Evolutionary conservation across 805 yeast genomes (phyloP).

Genomic region (Naumovozyma castellii): DNA sequence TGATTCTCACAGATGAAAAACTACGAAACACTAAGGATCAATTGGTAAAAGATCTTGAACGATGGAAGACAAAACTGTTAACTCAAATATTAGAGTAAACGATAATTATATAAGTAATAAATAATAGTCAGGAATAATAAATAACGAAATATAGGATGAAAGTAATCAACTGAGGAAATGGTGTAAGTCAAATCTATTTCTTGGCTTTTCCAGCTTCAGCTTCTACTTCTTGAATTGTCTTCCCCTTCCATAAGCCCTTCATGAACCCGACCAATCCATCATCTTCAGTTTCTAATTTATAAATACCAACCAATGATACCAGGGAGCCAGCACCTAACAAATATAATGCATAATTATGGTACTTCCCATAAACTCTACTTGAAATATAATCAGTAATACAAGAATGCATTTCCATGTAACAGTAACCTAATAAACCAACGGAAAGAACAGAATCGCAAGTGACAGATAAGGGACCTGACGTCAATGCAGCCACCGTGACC

Average conservation of each 20-base stretch:
- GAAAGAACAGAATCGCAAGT: conserved; percentile 64
- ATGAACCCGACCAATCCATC: conserved; percentile 57
- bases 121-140: conserved; percentile 2
- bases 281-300: conserved; percentile 68
- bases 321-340: conserved; percentile 65
- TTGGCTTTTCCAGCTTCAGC: neutral
- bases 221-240: conserved; percentile 1
- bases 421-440: conserved; percentile 59
- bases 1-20: neutral
- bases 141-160: too few relatives aligned
- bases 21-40: conserved; percentile 2
- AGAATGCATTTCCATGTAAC: conserved; percentile 77
- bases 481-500: conserved; percentile 61
- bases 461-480: conserved; percentile 58
- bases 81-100: conserved; percentile 7
- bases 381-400: conserved; percentile 94
- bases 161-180: neutral
- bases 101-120: conserved; percentile 2
- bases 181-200: too few relatives aligned
- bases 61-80: conserved; percentile 14
- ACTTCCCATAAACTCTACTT: conserved; percentile 67
- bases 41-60: conserved; percentile 6
- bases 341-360: conserved; percentile 60
- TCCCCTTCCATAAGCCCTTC: conserved; percentile 6
- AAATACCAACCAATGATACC: conserved; percentile 68